These are phyloP conservation scores for Leccinum rimulosum DNA, from an alignment of 768 basidiomycete genomes.

Conservation along the genomic window DNA sequence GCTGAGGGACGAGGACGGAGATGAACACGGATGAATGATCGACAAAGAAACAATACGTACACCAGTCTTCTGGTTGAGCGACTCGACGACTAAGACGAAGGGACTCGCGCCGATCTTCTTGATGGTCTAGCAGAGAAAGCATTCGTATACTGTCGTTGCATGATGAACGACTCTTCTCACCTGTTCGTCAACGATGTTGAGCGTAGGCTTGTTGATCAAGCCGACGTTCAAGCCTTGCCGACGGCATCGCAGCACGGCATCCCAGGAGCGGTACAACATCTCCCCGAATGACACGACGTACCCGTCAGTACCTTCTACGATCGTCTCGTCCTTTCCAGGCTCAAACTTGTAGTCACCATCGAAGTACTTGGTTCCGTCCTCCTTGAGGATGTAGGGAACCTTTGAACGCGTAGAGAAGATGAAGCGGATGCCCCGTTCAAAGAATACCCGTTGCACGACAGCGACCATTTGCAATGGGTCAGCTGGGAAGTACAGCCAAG, in stretches of 20 bases:
- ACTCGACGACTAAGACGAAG: constrained; percentile 85
- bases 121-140: constrained; percentile 41
- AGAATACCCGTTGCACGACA: constrained; percentile 75
- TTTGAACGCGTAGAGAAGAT: constrained; percentile 89
- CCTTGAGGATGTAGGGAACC: constrained; percentile 81
- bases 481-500: constrained; percentile 86
- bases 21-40: not conserved
- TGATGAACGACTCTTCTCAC: constrained; percentile 31
- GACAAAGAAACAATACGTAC: constrained; percentile 28
- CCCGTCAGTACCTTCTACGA: constrained; percentile 73
- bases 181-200: constrained; percentile 84
- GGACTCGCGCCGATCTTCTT: constrained; percentile 68
- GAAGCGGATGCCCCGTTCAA: constrained; percentile 79
- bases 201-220: constrained; percentile 80
- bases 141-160: not conserved
- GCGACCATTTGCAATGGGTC: constrained; percentile 80
- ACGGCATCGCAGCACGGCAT: constrained; percentile 75
- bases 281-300: constrained; percentile 87
- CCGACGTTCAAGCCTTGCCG: constrained; percentile 77
- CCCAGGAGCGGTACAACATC: constrained; percentile 81
- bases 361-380: constrained; percentile 68
- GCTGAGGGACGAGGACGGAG: constrained; percentile 30
- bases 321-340: constrained; percentile 83
- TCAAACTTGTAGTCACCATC: constrained; percentile 72
- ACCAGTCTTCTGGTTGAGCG: constrained; percentile 88